Base-by-base conservation (phyloP, 2,329 filamentous ascomycete genomes). In the Nakataea oryzae region DNA sequence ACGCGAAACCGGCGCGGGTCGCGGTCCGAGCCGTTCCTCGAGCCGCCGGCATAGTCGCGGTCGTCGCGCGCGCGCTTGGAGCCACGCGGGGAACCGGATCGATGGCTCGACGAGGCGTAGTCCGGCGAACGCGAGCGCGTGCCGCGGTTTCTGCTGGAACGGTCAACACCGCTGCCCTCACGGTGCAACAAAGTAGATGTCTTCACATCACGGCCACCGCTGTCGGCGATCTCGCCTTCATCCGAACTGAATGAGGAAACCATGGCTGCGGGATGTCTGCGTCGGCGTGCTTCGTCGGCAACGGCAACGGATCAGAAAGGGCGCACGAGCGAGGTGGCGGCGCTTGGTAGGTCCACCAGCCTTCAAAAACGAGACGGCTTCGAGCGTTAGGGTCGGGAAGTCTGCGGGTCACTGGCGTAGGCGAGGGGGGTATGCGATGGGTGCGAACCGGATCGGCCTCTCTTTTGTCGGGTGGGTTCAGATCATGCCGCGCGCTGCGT, bases 91-190 rank as follows among this genome's bases (percentile, higher is more conserved):
- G 87, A 88, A 69, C 81, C 77, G 71, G 78, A 82, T 67, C 78
- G 78, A 69, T 79, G 78, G 62, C 73, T 72, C 24, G 73, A 73
- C 66, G 70, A 72, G 69, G 73, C 76, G 67, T 75, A 69, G 70
- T 83, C 81, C 68, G 84, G 84, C 66, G 84, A 85, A 72, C 75
- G 77, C 67, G 83, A 82, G 69, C 77, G 72, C 81, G 80, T 83
- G 74, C 76, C 80, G 77, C 82, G 85, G 78, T 77, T 82, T 93
- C 91, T 96, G 89, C 89, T 84, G 83, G 82, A 86, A 85, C 88
- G 89, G 91, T 96, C 90, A 96, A 96, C 87, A 85, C 83, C 86
- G 85, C 80, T 87, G 88, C 50, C 83, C 84, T 87, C 85, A 82
- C 84, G 78, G 76, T 82, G 83, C 82, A 83, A 81, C 82, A 87